Conservation (phyloP, 2,329 filamentous ascomycete species). For the Sporothrix mexicana region DNA sequence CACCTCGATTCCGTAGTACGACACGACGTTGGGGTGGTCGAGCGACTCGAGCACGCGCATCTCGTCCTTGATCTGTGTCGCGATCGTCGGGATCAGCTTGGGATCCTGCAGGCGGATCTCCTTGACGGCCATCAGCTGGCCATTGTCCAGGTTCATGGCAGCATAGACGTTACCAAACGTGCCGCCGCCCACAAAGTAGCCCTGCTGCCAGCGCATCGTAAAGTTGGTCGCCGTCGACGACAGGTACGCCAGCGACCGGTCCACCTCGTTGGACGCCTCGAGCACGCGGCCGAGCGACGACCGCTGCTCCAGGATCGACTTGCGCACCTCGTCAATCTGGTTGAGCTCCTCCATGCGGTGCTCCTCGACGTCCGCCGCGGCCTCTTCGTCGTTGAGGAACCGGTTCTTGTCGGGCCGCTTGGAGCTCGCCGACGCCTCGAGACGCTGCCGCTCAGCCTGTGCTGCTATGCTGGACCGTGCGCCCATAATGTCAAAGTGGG, state of each 20-base stretch:
- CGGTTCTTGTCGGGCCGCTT: slow-evolving; percentile 77
- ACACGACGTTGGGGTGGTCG: slow-evolving; percentile 96
- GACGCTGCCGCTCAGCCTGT: slow-evolving; percentile 87
- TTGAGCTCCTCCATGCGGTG: slow-evolving; percentile 75
- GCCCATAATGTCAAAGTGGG: slow-evolving; percentile 99
- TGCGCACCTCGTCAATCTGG: slow-evolving; percentile 77
- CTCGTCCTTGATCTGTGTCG: slow-evolving; percentile 92
- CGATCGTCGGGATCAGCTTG: slow-evolving; percentile 91
- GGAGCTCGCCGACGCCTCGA: slow-evolving; percentile 80
- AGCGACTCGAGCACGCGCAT: slow-evolving; percentile 96
- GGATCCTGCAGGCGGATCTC: slow-evolving; percentile 97
- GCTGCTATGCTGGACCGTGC: slow-evolving; percentile 91
- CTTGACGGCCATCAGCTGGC: slow-evolving; percentile 97
- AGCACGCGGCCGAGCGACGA: slow-evolving; percentile 88
- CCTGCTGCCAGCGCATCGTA: slow-evolving; percentile 96
- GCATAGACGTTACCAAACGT: slow-evolving; percentile 98
- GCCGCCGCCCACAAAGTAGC: slow-evolving; percentile 95
- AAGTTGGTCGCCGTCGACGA: slow-evolving; percentile 95
- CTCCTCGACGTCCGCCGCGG: slow-evolving; percentile 72
- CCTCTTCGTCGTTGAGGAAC: slow-evolving; percentile 82
- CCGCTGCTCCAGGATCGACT: slow-evolving; percentile 80
- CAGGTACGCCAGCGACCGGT: slow-evolving; percentile 90
- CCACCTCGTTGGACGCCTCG: slow-evolving; percentile 93
- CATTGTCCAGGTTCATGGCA: slow-evolving; percentile 95
- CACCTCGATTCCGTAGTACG: slow-evolving; percentile 97